Percentiles rank a stretch among this genome's conserved stretches.
These are phyloP conservation scores for Cajanus cajan DNA, from an alignment of 306 rosid genomes.

Conservation along the genomic window DNA sequence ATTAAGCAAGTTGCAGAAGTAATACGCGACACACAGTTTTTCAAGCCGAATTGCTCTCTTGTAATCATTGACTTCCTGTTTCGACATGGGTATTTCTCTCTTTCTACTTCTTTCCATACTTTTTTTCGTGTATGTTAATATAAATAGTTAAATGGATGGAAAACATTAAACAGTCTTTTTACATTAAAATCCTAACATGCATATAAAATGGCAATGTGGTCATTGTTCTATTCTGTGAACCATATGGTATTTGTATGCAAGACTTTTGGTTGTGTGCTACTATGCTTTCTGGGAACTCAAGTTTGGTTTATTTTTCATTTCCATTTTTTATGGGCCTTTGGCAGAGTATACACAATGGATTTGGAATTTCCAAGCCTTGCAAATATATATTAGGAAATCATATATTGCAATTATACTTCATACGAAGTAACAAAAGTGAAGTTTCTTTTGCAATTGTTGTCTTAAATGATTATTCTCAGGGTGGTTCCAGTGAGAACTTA, in stretches of 20 bases:
- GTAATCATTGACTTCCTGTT: constrained; percentile 70
- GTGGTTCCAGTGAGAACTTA: background rate
- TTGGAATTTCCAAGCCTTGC: background rate
- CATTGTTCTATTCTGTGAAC: background rate
- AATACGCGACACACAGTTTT: constrained; percentile 57
- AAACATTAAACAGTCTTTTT: background rate
- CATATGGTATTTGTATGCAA: background rate
- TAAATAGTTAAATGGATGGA: too few species aligned
- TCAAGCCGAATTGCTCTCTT: constrained; percentile 68
- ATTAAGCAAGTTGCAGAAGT: constrained; percentile 63
- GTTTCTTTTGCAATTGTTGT: background rate
- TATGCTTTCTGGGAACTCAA: background rate
- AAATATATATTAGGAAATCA: background rate
- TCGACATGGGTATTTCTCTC: constrained; percentile 67
- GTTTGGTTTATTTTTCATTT: background rate
- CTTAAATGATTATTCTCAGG: background rate
- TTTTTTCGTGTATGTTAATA: background rate
- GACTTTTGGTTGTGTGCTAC: too few species aligned
- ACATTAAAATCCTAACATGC: background rate
- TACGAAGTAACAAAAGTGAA: background rate
- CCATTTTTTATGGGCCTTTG: background rate
- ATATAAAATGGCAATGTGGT: background rate
- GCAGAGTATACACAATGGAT: background rate
- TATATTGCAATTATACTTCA: background rate
- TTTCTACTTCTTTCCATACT: background rate